Percentiles rank a stretch among this genome's conserved stretches.
Evolutionary conservation across 257 asterid species (phyloP).

Genomic region (Solanum chilense): DNA sequence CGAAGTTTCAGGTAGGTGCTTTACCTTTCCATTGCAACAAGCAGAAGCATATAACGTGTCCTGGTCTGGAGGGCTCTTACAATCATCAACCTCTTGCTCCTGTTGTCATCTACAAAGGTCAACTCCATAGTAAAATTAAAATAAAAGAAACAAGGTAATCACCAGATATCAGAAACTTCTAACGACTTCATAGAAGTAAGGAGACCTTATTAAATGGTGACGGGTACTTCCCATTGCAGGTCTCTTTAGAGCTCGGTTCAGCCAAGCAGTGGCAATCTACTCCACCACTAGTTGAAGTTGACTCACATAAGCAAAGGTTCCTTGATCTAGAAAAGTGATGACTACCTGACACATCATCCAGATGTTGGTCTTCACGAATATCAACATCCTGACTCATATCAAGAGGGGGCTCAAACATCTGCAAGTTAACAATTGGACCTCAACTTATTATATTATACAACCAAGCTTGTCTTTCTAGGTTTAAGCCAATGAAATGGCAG

Average conservation of each 20-base stretch:
- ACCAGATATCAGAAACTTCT: slow-evolving; percentile 5
- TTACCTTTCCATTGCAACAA: slow-evolving; percentile 49
- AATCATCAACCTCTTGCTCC: slow-evolving; percentile 43
- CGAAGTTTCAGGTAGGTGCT: neutral
- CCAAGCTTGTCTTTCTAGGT: neutral
- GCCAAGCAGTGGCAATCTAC: slow-evolving; percentile 15
- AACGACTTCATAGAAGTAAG: slow-evolving; percentile 2
- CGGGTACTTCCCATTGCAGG: slow-evolving; percentile 4
- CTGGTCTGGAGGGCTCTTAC: slow-evolving; percentile 9
- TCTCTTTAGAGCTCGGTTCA: slow-evolving; percentile 18
- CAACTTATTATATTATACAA: neutral
- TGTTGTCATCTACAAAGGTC: slow-evolving; percentile 86
- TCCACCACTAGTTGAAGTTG: slow-evolving; percentile 20
- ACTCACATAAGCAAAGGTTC: slow-evolving; percentile 15
- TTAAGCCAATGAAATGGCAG: slow-evolving; percentile 3
- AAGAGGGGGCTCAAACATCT: slow-evolving; percentile 96
- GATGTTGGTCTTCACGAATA: slow-evolving; percentile 29
- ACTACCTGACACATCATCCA: slow-evolving; percentile 23
- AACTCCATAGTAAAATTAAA: slow-evolving; percentile 58
- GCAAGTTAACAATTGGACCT: slow-evolving; percentile 11
- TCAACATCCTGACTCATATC: slow-evolving; percentile 59
- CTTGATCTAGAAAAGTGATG: slow-evolving; percentile 21
- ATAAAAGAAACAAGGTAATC: slow-evolving; percentile 29
- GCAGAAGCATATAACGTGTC: slow-evolving; percentile 12
- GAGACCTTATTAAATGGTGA: slow-evolving; percentile 31